Evolutionary conservation across 2,329 filamentous ascomycete genomes (phyloP).

Genomic region (Ophiostoma pallidulum): DNA sequence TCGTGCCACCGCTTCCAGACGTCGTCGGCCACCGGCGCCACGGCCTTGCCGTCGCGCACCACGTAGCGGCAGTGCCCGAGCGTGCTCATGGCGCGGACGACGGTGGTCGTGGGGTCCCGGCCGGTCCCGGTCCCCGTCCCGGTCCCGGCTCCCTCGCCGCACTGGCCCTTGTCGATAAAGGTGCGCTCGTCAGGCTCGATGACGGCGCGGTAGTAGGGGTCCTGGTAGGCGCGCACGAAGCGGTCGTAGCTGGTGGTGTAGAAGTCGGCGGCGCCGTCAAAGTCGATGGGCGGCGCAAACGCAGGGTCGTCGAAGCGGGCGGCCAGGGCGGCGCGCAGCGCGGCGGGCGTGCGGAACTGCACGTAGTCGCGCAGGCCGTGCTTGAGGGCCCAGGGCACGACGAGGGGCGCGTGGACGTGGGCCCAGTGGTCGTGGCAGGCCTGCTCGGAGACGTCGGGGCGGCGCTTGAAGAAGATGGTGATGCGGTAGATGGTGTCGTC

Average conservation of each 20-base stretch:
- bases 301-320: neutral
- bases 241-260: neutral
- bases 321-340: neutral
- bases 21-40: neutral
- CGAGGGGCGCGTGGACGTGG: neutral
- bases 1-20: slow-evolving; percentile 1
- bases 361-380: slow-evolving; percentile 1
- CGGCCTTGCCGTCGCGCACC: neutral
- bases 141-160: neutral
- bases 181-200: slow-evolving; percentile 1
- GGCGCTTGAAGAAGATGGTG: slow-evolving; percentile 1
- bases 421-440: slow-evolving; percentile 1
- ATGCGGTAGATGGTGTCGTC: neutral
- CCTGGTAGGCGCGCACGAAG: neutral
- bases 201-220: neutral
- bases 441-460: neutral
- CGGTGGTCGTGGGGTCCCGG: no score
- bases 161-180: slow-evolving; percentile 1
- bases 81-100: neutral
- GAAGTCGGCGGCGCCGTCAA: slow-evolving; percentile 1
- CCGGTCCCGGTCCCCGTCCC: no score
- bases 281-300: neutral
- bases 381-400: slow-evolving; percentile 2
- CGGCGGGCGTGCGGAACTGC: slow-evolving; percentile 1
- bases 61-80: neutral